Conservation (phyloP, 2,329 filamentous ascomycete genomes). For the Penicillium nordicum region DNA sequence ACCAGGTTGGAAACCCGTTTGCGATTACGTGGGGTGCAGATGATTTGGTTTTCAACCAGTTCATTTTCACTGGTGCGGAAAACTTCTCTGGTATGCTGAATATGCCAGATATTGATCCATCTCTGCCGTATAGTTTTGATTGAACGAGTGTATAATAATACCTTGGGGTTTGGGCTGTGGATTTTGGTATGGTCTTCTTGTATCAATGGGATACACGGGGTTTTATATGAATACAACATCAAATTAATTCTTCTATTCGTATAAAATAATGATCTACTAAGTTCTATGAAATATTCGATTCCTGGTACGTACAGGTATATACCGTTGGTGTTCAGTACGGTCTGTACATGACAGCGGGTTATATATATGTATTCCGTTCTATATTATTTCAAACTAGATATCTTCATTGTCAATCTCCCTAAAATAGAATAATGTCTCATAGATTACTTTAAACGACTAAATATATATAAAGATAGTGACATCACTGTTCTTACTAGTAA, state of each 20-base stretch:
- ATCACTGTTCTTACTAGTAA: not conserved
- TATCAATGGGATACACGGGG: not conserved
- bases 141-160: not conserved
- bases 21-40: not conserved
- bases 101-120: not conserved
- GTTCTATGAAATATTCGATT: not conserved
- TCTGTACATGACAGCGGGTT: conserved; percentile 2
- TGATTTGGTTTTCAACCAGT: not conserved
- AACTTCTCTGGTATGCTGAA: not conserved
- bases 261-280: not conserved
- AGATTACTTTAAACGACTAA: not conserved
- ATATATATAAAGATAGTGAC: not conserved
- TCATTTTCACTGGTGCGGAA: not conserved
- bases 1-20: not conserved
- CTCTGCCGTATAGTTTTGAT: not conserved
- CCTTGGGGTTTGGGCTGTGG: not conserved
- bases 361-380: conserved; percentile 4
- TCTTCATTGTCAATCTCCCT: not conserved
- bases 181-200: not conserved
- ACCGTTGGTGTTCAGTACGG: not conserved
- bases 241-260: not conserved
- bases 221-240: not conserved
- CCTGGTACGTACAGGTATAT: conserved; percentile 6
- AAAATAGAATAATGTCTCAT: not conserved
- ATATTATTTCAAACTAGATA: not conserved